A percentile compares a stretch with the other conserved stretches of the same genome.
Conservation (phyloP, 1,139 yeast genomes). For the Suhomyces panamericanus region DNA sequence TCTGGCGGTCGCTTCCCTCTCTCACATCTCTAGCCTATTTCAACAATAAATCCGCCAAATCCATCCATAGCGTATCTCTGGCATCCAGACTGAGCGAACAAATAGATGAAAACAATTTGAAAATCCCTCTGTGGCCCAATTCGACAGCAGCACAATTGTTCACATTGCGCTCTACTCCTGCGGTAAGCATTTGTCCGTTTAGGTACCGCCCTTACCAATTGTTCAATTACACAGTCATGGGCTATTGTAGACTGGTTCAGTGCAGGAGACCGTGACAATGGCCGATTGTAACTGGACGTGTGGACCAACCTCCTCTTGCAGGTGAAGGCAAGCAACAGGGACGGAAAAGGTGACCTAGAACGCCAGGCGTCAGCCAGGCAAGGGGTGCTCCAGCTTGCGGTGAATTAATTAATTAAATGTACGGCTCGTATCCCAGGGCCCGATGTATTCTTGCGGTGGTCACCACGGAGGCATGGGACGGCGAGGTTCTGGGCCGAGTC, state of each 20-base stretch:
- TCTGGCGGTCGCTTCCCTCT: neutral
- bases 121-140: neutral
- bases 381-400: too few relatives aligned
- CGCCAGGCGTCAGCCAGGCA: too few relatives aligned
- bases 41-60: conserved; percentile 1
- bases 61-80: neutral
- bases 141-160: too few relatives aligned
- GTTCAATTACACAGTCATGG: neutral
- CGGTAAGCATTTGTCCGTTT: conserved; percentile 2
- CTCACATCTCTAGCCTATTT: neutral
- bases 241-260: conserved; percentile 1
- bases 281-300: neutral
- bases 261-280: neutral
- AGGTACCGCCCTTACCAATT: neutral
- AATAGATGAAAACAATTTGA: conserved; percentile 3
- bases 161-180: neutral
- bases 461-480: too few relatives aligned
- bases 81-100: conserved; percentile 3
- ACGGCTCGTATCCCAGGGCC: too few relatives aligned
- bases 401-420: too few relatives aligned
- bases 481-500: too few relatives aligned
- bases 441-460: too few relatives aligned
- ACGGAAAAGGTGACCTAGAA: neutral
- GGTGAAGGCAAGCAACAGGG: too few relatives aligned
- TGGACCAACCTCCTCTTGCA: neutral